Evolutionary conservation across 805 yeast species (phyloP).

Genomic region (Citeromyces nyonsensis): DNA sequence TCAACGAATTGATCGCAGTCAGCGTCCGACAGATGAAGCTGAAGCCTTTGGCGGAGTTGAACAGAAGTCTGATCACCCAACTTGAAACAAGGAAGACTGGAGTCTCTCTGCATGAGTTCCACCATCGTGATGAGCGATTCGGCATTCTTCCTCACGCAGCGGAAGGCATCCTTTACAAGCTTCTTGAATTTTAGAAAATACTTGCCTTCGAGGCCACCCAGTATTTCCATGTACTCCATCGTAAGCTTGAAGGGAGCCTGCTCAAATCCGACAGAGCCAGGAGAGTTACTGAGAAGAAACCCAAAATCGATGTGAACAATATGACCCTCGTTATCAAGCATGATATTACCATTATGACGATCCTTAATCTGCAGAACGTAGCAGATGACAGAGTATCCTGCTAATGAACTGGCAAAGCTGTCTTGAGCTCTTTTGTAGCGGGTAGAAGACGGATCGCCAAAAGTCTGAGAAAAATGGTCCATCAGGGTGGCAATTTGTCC

Average conservation of each 20-base stretch:
- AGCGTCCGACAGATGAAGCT: conserved; percentile 53
- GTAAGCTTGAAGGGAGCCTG: conserved; percentile 95
- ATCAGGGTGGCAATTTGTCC: conserved; percentile 56
- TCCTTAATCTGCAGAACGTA: conserved; percentile 88
- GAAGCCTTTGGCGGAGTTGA: conserved; percentile 69
- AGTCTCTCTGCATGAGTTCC: conserved; percentile 87
- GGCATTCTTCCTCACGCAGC: conserved; percentile 53
- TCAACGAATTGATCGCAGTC: conserved; percentile 75
- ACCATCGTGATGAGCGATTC: conserved; percentile 72
- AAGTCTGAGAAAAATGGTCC: conserved; percentile 68
- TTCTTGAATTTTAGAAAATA: conserved; percentile 44
- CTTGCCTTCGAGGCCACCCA: conserved; percentile 65
- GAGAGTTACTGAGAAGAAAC: conserved; percentile 80
- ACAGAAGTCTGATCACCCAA: conserved; percentile 76
- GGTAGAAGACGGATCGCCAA: conserved; percentile 43
- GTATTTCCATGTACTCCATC: conserved; percentile 70
- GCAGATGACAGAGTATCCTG: conserved; percentile 84
- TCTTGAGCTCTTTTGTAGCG: conserved; percentile 65
- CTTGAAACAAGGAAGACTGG: conserved; percentile 80
- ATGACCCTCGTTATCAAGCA: conserved; percentile 94
- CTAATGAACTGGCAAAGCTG: conserved; percentile 74
- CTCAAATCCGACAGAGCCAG: conserved; percentile 94
- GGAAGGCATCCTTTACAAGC: conserved; percentile 60
- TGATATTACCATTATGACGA: conserved; percentile 93
- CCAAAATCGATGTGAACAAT: conserved; percentile 94